phyloP scores from a whole-genome alignment of 1,139 yeast genomes.

The Meyerozyma smithsonii region DNA sequence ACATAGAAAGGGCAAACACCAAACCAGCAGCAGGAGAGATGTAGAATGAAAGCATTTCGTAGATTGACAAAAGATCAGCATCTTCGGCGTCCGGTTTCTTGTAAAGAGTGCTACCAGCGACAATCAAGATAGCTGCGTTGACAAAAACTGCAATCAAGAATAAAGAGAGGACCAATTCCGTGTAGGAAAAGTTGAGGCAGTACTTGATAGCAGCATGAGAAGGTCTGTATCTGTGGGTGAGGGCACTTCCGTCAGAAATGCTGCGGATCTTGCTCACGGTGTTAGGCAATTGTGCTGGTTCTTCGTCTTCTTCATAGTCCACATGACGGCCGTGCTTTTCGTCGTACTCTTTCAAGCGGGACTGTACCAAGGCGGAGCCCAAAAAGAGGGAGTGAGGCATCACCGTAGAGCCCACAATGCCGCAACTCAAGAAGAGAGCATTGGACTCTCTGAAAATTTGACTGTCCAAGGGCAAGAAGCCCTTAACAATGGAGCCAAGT shows the following conservation, averaged over 20 bases:
- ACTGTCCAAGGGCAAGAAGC: conserved; percentile 52
- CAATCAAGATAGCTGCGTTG: conserved; percentile 68
- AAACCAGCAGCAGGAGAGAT: conserved; percentile 70
- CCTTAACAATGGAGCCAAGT: conserved; percentile 38
- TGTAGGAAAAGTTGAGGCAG: conserved; percentile 59
- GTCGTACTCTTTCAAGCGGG: conserved; percentile 65
- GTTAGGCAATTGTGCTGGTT: conserved; percentile 17
- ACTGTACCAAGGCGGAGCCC: conserved; percentile 74
- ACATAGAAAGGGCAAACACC: conserved; percentile 66
- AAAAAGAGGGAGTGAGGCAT: conserved; percentile 79
- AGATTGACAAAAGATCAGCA: conserved; percentile 74
- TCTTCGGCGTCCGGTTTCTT: conserved; percentile 59
- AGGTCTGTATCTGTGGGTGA: conserved; percentile 48
- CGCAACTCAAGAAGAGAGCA: conserved; percentile 64
- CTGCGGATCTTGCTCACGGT: conserved; percentile 25
- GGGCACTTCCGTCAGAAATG: conserved; percentile 33
- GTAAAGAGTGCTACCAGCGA: conserved; percentile 65
- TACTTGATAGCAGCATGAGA: conserved; percentile 63
- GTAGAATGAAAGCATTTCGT: conserved; percentile 54
- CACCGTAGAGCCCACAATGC: conserved; percentile 76
- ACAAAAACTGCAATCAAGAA: conserved; percentile 72
- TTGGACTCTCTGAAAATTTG: conserved; percentile 49
- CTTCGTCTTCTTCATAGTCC: background rate
- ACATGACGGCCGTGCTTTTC: conserved; percentile 35
- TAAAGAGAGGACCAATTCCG: conserved; percentile 60